Evolutionary conservation across 2,329 filamentous ascomycete species (phyloP).

Genomic region (Coniochaeta sp.): DNA sequence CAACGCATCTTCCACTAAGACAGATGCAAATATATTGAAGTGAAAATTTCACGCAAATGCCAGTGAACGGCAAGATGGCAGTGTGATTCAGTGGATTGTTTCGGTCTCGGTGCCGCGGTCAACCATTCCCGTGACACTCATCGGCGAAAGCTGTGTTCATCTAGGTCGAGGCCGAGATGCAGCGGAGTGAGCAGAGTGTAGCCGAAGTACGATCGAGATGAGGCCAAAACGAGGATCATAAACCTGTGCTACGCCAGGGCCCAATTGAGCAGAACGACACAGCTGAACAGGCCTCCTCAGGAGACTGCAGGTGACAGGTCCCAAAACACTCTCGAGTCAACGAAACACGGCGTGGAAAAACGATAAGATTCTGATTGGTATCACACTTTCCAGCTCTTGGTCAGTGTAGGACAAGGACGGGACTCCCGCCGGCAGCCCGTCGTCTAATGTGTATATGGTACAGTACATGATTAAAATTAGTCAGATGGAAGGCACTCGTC

Average conservation of each 20-base stretch:
- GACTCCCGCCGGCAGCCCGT: background rate
- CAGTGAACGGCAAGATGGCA: background rate
- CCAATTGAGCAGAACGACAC: background rate
- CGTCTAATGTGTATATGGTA: conserved; percentile 2
- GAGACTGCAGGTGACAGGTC: background rate
- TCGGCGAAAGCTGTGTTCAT: background rate
- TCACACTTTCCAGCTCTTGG: conserved; percentile 33
- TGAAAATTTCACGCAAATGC: background rate
- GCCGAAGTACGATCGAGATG: background rate
- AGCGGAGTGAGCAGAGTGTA: background rate
- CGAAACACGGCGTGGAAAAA: background rate
- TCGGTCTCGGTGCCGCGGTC: background rate
- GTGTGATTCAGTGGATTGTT: background rate
- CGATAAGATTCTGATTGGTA: background rate
- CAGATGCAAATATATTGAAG: background rate
- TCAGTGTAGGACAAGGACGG: conserved; percentile 15
- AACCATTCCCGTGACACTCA: background rate
- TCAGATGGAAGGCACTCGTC: background rate
- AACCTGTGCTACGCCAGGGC: background rate
- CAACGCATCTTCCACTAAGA: background rate
- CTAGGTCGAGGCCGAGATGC: background rate
- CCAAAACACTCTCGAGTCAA: background rate
- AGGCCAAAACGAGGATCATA: background rate
- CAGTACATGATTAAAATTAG: conserved; percentile 7
- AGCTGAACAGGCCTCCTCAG: background rate